Conservation (phyloP, 768 basidiomycete species). For the Lentinus tigrinus region DNA sequence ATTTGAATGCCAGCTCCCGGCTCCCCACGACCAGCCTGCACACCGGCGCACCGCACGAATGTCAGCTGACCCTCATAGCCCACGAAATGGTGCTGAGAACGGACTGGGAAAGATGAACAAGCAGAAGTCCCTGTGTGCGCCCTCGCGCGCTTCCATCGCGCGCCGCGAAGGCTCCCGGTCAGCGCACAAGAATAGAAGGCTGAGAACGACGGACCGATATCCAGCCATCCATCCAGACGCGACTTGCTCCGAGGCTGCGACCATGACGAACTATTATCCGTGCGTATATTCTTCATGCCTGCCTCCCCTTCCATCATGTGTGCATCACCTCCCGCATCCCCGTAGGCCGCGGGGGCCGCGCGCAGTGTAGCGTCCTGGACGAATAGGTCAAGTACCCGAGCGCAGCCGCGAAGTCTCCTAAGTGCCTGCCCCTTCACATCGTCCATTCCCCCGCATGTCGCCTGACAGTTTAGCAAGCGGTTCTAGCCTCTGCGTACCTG, state of each 20-base stretch:
- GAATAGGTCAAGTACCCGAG: constrained; percentile 4
- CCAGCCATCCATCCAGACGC: constrained; percentile 11
- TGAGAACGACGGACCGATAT: neutral
- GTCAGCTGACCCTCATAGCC: constrained; percentile 2
- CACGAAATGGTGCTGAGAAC: no score
- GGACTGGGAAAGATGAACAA: neutral
- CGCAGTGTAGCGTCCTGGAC: neutral
- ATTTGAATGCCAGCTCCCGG: neutral
- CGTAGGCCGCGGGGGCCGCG: neutral
- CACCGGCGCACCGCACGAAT: neutral
- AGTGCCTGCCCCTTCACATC: neutral
- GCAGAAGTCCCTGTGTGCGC: neutral
- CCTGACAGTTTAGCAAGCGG: constrained; percentile 9
- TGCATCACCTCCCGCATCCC: no score
- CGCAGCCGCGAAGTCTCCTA: neutral
- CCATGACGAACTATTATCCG: neutral
- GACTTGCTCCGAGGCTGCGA: constrained; percentile 13
- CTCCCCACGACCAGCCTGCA: neutral
- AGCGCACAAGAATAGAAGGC: constrained; percentile 7
- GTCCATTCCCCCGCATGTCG: neutral
- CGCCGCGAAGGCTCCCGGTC: constrained; percentile 9
- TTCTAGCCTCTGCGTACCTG: constrained; percentile 13
- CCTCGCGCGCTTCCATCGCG: neutral
- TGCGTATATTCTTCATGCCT: no score
- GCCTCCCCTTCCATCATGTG: no score